Evolutionary conservation across 1,284 basidiomycete genomes (phyloP).

Genomic region (Ustilago hordei): DNA sequence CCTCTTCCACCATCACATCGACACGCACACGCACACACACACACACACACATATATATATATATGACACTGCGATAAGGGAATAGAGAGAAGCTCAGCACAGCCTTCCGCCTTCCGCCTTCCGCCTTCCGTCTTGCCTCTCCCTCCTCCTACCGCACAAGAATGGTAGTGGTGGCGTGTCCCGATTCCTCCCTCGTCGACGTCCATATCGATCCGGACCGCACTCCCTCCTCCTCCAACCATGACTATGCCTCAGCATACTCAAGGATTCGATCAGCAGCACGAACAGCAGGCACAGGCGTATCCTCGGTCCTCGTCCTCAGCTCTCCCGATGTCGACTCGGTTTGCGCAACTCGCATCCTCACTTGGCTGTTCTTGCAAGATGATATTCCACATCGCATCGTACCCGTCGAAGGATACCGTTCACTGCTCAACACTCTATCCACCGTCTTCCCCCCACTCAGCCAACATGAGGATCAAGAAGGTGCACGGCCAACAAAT

Average conservation of each 20-base stretch:
- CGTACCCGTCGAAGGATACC: conserved; percentile 88
- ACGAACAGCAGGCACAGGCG: conserved; percentile 37
- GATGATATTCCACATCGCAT: conserved; percentile 93
- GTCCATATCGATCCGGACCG: conserved; percentile 36
- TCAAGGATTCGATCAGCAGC: conserved; percentile 50
- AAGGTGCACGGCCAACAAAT: not conserved
- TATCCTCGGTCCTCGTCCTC: conserved; percentile 77
- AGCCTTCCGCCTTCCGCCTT: not conserved
- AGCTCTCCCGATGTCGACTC: conserved; percentile 91
- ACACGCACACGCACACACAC: not conserved
- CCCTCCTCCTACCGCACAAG: not conserved
- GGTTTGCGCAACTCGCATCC: conserved; percentile 86
- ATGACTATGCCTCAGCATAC: conserved; percentile 65
- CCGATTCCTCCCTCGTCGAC: conserved; percentile 40
- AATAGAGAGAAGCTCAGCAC: not conserved
- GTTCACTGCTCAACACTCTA: conserved; percentile 37
- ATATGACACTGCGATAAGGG: no score
- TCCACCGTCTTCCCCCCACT: conserved; percentile 37
- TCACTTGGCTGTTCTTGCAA: conserved; percentile 88
- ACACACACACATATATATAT: not conserved
- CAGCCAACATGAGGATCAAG: conserved; percentile 11
- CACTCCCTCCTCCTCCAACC: conserved; percentile 17
- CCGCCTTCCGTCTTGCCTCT: no score
- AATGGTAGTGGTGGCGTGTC: conserved; percentile 49
- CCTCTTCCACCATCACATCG: conserved; percentile 6